Base-by-base conservation (phyloP, 345 rosid species). In the Hirschfeldia incana region DNA sequence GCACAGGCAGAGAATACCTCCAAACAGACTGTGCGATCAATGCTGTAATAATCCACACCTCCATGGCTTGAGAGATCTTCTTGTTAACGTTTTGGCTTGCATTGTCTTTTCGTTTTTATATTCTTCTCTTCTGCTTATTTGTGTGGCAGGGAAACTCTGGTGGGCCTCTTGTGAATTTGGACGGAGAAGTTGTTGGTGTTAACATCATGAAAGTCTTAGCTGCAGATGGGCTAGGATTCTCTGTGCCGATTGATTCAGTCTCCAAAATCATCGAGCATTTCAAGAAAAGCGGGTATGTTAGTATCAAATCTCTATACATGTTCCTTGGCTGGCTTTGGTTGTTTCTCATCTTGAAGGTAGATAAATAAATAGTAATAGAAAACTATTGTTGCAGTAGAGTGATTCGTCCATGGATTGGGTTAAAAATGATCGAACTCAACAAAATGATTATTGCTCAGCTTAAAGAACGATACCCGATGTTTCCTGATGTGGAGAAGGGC, bases 11-110 rank as follows among this genome's bases (percentile, higher is more conserved):
- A 83, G 98, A 94, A 78, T 91, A 91, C 80, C 78, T 94, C 46
- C 98, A 92, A 83, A 89, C 93, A 61, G 97, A 94, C 81, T 94
- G 98, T 49, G 91, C 98, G 5, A 86, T 90, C 88, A 92, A 92
- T 85, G 83, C 70, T 37, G 98, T 94, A 90, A 67, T 94, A 89
- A 65, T 53, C 62, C 13, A 73, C 76, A n/a, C 65, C 17, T 70
- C 53, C 27, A n/a, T 34, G 7, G 17, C 10, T 34, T 42, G 15
- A 3, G 15, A 51, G 37, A 34, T 34, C 21, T 21, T 36, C 13
- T 55, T 33, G n/a, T 29, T 61, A 69, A 15, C n/a, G 16, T 17
- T 49, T 72, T 55, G 53, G 1, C 12, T 27, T 70, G 42, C 1
- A 6, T 3, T 3, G 34, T 17, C 15, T 21, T 21, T 58, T 1